phyloP scores from a whole-genome alignment of 1,139 yeast genomes.

The Pichia sp. region DNA sequence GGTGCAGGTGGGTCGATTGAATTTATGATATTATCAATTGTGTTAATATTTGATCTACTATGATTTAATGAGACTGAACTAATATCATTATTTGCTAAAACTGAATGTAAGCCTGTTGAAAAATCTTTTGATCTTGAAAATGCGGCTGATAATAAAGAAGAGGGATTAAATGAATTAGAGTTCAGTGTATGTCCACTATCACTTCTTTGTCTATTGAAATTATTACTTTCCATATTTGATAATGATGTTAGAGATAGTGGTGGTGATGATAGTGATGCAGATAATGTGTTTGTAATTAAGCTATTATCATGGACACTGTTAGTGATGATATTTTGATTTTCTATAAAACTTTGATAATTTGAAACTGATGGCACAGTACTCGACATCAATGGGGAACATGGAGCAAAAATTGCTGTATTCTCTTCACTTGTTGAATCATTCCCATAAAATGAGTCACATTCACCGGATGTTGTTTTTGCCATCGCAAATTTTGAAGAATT shows the following conservation, averaged over 20 bases:
- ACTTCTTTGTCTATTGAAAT: conserved; percentile 1
- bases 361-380: conserved; percentile 6
- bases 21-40: conserved; percentile 8
- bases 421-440: conserved; percentile 12
- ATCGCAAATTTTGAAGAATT: conserved; percentile 10
- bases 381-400: conserved; percentile 30
- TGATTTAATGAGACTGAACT: conserved; percentile 5
- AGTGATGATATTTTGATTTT: neutral
- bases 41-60: conserved; percentile 1
- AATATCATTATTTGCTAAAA: conserved; percentile 5
- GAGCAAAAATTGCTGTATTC: conserved; percentile 21
- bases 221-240: neutral
- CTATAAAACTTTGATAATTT: conserved; percentile 6
- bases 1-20: conserved; percentile 2
- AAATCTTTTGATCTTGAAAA: conserved; percentile 10
- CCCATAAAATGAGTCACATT: neutral
- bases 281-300: neutral
- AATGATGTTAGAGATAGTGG: conserved; percentile 8
- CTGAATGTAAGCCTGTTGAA: conserved; percentile 7
- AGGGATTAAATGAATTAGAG: conserved; percentile 3
- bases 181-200: conserved; percentile 3
- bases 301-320: neutral
- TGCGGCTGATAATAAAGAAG: conserved; percentile 14
- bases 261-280: neutral
- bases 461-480: neutral